Percentiles rank a stretch among this genome's conserved stretches.
Conservation (phyloP, 2,329 filamentous ascomycete genomes). For the Fusarium oligoseptatum region DNA sequence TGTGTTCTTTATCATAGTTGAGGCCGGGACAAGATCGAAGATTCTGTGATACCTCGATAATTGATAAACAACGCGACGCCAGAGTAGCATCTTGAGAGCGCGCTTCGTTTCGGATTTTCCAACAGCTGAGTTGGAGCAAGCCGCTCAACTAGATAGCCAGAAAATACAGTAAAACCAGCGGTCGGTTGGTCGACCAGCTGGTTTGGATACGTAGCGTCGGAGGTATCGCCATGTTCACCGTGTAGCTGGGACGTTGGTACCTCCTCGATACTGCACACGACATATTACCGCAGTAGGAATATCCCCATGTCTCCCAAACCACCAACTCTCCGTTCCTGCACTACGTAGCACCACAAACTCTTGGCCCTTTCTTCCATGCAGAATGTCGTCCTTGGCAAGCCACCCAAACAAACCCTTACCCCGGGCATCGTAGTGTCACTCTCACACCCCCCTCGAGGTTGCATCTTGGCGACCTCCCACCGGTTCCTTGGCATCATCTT, state of each 20-base stretch:
- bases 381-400: constrained; percentile 13
- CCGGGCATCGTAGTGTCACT: background rate
- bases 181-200: background rate
- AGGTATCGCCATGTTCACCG: too few species aligned
- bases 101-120: background rate
- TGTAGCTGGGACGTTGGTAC: background rate
- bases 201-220: background rate
- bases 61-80: too few species aligned
- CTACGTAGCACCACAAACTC: background rate
- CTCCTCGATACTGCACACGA: background rate
- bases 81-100: background rate
- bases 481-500: constrained; percentile 3
- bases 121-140: background rate
- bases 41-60: background rate
- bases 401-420: background rate
- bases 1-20: too few species aligned
- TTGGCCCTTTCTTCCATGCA: constrained; percentile 4
- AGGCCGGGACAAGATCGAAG: too few species aligned
- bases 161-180: background rate
- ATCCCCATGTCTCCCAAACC: background rate
- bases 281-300: background rate
- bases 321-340: background rate
- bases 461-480: background rate
- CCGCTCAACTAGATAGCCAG: background rate
- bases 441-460: background rate